Evolutionary conservation across 352 stramenopile genomes (phyloP).

Genomic region (Globisporangium rhizosaccharum): DNA sequence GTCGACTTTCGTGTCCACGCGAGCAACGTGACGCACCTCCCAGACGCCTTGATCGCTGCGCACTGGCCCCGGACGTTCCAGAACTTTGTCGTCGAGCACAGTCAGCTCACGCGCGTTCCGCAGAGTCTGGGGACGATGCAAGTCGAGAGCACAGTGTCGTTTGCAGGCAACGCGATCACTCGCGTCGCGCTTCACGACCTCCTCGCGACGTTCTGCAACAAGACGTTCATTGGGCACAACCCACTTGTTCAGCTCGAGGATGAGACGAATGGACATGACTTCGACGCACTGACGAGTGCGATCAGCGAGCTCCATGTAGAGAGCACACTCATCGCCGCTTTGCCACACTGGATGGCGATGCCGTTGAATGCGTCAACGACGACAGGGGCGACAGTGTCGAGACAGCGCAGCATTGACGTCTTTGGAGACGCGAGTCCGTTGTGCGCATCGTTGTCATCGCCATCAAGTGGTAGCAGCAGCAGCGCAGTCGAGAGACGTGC

Average conservation of each 20-base stretch:
- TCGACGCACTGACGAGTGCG: background rate
- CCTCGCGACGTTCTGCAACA: background rate
- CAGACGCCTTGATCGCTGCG: background rate
- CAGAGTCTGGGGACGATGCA: background rate
- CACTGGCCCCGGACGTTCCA: background rate
- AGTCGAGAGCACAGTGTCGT: background rate
- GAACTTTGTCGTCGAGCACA: conserved; percentile 6
- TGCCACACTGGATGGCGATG: background rate
- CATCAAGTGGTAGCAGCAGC: background rate
- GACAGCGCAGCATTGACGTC: background rate
- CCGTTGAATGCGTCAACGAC: background rate
- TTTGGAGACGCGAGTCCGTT: background rate
- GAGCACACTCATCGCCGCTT: background rate
- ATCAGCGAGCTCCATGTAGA: conserved; percentile 6
- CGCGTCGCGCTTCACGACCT: background rate
- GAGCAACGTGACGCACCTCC: conserved; percentile 11
- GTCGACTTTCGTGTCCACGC: conserved; percentile 15
- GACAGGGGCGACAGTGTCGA: too few relatives aligned
- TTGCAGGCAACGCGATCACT: conserved; percentile 1
- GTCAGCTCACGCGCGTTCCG: background rate
- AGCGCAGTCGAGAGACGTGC: background rate
- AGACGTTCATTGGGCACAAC: conserved; percentile 1
- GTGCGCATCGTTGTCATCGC: background rate
- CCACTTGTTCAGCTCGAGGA: background rate
- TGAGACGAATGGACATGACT: too few relatives aligned